Base-by-base conservation (phyloP, 441 rosid genomes). In the Brassica balearica region DNA sequence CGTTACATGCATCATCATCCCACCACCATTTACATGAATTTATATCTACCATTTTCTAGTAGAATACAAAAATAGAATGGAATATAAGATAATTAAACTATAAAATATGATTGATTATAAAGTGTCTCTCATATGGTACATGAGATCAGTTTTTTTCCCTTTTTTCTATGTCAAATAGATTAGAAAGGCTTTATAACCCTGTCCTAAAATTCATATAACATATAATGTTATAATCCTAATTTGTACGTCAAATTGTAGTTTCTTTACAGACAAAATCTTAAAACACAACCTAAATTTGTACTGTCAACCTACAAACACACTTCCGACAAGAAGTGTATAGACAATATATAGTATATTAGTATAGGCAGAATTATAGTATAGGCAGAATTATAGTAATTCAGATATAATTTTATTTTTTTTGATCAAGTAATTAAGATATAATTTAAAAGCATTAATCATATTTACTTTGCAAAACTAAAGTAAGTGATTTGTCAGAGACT, bases 1-100 rank as follows among this genome's bases (percentile, higher is more conserved):
- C 65, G 73, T 68, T 15, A 15, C 73, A 11, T 59, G 51, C 79
- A 59, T 75, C 79, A 75, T 68, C 36, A 75, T 59, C 67, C 79
- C 79, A 75, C 79, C 79, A 75, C 68, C 68, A 17, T 43, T 11
- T 11, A 34, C 9, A 41, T 51, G 58, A 51, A 14, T 11, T 8
- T 59, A 9, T 65, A 34, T 67, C 19, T 27, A 68, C 32, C 29
- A 43, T 68, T 75, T 56, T 59, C 67, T 34, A 51, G 71, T 65
- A 55, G 17, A 56, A 53, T 36, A 74, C 41, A 23, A 65, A 41
- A 51, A 64, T 51, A 73, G 62, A 72, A 23, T 70, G 32, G 9
- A 43, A 25, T 15, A 36, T 36, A 36, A 17, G 23, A 14, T 10
- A 38, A 60, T 23, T 71, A 38, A 71, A 34, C 74, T 41, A 66